Conservation (phyloP, 208 protist genomes). For the Leishmania lainsoni region DNA sequence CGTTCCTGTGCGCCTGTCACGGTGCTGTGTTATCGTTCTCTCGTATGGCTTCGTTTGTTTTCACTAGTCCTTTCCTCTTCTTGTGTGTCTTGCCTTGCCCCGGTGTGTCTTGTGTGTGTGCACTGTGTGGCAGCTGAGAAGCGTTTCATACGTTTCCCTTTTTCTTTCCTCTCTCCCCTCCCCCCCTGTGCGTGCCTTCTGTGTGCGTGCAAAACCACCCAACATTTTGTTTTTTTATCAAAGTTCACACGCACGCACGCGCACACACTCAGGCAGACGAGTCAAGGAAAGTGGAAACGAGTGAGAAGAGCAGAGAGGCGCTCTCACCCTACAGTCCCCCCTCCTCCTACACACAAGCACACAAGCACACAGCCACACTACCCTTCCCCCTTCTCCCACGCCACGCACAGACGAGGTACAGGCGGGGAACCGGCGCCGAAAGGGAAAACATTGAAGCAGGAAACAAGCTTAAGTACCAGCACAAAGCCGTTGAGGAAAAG, state of each 20-base stretch:
- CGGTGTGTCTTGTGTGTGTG: not conserved
- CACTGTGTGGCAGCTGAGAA: slow-evolving; percentile 10
- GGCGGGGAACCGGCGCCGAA: not conserved
- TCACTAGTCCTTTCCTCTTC: not conserved
- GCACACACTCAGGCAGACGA: not conserved
- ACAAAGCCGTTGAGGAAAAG: not conserved
- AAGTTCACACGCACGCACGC: not conserved
- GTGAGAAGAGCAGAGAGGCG: not conserved
- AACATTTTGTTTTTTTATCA: not conserved
- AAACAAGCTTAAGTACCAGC: not conserved
- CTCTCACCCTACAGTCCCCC: not conserved
- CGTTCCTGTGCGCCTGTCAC: not conserved
- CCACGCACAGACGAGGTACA: slow-evolving; percentile 1
- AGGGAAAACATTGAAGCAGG: slow-evolving; percentile 10
- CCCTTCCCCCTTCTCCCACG: not conserved
- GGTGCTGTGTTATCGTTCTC: not conserved
- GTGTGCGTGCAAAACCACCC: not conserved
- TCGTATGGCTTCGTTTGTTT: not conserved
- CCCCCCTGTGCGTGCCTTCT: slow-evolving; percentile 1
- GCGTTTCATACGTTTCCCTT: slow-evolving; percentile 4
- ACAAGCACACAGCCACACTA: not conserved
- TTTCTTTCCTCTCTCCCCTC: not conserved
- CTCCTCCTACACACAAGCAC: not conserved
- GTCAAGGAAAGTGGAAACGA: not conserved
- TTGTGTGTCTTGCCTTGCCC: not conserved